Base-by-base conservation (phyloP, 345 rosid genomes). In the Erodium maritimum region DNA sequence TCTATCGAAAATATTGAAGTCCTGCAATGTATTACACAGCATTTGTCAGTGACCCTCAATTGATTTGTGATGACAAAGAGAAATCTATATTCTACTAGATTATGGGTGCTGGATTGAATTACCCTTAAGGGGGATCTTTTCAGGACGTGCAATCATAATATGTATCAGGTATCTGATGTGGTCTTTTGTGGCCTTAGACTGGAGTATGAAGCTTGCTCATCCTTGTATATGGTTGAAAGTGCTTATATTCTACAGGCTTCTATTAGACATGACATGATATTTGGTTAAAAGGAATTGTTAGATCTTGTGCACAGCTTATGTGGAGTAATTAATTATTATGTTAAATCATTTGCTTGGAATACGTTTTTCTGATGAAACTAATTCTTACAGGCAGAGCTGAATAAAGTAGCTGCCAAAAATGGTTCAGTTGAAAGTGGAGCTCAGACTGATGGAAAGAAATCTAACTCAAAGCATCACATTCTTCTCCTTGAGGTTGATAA, bases 361-460 rank as follows among this genome's bases (percentile, higher is more conserved):
- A 29, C 37, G 9, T 11, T 42, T 29, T 29, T 61, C 23, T 11
- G 37, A 4, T 19, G 50, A 67, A 29, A 60, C 25, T 63, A 52
- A 5, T 29, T 29, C 63, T 61, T 67, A 57, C 77, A 93, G 97
- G 91, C 81, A 25, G 95, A 87, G 78, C 83, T 85, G 65, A 83
- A 79, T 60, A 87, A 79, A 73, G 59, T 19, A 53, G 74, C 63
- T 65, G 64, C 72, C 9, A 76, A 72, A 63, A 80, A 67, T 64
- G 87, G 68, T 64, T 59, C 59, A 48, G 62, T 24, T 56, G 82
- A 63, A 69, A 65, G 66, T 59, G 71, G 29, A 61, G 71, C 46
- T 55, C 65, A 54, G 46, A 61, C 65, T 50, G 76, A 63, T 50
- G 79, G 59, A 60, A 79, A 67, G 19, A 24, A 20, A 11, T 55